Conservation (phyloP, 495 filamentous ascomycete species). For the Glarea lozoyensis region DNA sequence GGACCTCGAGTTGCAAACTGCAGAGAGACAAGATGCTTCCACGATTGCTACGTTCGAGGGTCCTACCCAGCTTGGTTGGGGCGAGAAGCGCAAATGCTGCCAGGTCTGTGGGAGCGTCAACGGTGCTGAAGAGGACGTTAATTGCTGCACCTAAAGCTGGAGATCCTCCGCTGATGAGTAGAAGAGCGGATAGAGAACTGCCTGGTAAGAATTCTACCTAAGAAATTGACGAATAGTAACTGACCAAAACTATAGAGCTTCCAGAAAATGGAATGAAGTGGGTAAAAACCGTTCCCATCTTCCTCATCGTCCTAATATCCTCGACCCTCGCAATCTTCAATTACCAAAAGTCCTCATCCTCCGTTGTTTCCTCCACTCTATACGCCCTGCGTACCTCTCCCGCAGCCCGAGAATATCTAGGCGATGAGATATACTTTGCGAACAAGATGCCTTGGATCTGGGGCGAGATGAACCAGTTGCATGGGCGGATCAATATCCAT, state of each 20-base stretch:
- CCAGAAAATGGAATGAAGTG: conserved; percentile 23
- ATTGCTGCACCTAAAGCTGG: conserved; percentile 36
- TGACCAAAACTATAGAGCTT: conserved; percentile 13
- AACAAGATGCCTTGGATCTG: conserved; percentile 86
- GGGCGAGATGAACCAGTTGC: conserved; percentile 89
- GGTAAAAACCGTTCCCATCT: conserved; percentile 42
- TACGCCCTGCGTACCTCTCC: conserved; percentile 81
- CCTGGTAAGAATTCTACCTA: conserved; percentile 37
- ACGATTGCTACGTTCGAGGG: conserved; percentile 15
- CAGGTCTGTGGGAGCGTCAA: no score
- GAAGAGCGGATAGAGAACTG: conserved; percentile 72
- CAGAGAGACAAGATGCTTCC: conserved; percentile 20
- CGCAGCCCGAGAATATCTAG: conserved; percentile 63
- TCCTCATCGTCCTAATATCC: conserved; percentile 47
- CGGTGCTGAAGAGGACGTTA: conserved; percentile 13
- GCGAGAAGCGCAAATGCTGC: neutral
- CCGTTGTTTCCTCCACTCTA: conserved; percentile 74
- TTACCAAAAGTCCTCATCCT: conserved; percentile 85
- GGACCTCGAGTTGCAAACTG: no score
- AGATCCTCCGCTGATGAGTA: conserved; percentile 66
- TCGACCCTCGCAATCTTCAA: conserved; percentile 87
- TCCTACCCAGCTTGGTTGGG: conserved; percentile 6
- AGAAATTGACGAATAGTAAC: neutral
- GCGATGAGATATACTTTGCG: conserved; percentile 89
- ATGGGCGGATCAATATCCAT: conserved; percentile 78